Percentiles rank a stretch among this genome's conserved stretches.
These are phyloP conservation scores for Leccinum longicurvipes DNA, from an alignment of 768 basidiomycete species.

Conservation along the genomic window DNA sequence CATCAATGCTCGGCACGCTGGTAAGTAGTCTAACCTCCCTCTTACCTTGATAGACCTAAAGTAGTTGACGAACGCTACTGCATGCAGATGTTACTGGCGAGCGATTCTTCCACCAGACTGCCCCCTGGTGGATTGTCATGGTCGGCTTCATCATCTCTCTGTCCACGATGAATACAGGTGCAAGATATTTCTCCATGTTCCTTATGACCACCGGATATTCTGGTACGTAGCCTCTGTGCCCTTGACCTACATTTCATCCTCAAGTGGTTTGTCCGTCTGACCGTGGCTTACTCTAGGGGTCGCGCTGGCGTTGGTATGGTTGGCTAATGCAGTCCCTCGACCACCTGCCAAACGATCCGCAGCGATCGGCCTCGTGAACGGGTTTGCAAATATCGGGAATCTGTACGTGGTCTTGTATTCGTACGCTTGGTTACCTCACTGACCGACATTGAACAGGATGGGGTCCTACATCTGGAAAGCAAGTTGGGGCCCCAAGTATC, in stretches of 20 bases:
- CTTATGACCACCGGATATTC: conserved; percentile 58
- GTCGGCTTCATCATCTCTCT: conserved; percentile 60
- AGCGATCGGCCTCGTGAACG: conserved; percentile 62
- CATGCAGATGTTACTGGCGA: conserved; percentile 54
- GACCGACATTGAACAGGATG: conserved; percentile 37
- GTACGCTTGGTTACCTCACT: neutral
- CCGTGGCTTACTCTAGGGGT: conserved; percentile 27
- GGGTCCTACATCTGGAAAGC: conserved; percentile 63
- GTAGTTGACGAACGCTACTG: neutral
- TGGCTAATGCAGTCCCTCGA: conserved; percentile 56
- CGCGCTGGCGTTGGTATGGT: conserved; percentile 54
- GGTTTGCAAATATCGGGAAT: conserved; percentile 55
- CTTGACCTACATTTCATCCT: neutral
- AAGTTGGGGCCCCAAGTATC: conserved; percentile 58
- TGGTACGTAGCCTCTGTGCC: conserved; percentile 23
- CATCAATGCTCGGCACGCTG: conserved; percentile 57
- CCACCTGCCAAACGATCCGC: conserved; percentile 55
- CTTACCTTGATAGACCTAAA: neutral
- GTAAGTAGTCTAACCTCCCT: conserved; percentile 18
- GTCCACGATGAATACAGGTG: conserved; percentile 48
- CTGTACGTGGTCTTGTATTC: conserved; percentile 38
- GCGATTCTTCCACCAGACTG: conserved; percentile 58
- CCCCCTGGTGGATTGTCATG: conserved; percentile 60
- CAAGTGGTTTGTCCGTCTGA: neutral
- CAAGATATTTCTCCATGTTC: conserved; percentile 60